Conservation (phyloP, 495 filamentous ascomycete genomes). For the Trichodelitschia bisporula region DNA sequence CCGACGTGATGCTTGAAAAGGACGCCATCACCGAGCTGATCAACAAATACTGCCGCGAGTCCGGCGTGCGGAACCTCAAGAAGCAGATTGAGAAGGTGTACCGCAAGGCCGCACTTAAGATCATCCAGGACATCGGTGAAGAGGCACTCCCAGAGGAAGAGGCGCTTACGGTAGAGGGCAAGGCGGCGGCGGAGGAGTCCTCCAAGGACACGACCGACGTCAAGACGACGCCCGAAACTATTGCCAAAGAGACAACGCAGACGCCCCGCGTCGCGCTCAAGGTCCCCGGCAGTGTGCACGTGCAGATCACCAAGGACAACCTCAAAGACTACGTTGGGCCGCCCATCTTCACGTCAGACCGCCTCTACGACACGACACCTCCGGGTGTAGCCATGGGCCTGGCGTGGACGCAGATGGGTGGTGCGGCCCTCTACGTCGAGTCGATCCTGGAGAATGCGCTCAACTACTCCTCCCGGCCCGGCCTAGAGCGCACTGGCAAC, state of each 20-base stretch:
- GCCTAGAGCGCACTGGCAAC: slow-evolving; percentile 79
- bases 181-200: slow-evolving; percentile 49
- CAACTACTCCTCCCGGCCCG: slow-evolving; percentile 40
- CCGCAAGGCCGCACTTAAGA: slow-evolving; percentile 89
- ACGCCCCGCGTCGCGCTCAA: slow-evolving; percentile 54
- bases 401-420: slow-evolving; percentile 96
- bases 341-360: slow-evolving; percentile 82
- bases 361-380: slow-evolving; percentile 82
- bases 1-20: slow-evolving; percentile 59
- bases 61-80: slow-evolving; percentile 91
- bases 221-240: slow-evolving; percentile 28
- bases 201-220: slow-evolving; percentile 33
- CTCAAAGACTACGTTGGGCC: slow-evolving; percentile 96
- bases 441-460: slow-evolving; percentile 76
- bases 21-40: slow-evolving; percentile 88
- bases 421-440: slow-evolving; percentile 89
- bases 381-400: slow-evolving; percentile 98
- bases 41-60: slow-evolving; percentile 94
- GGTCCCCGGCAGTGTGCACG: slow-evolving; percentile 69
- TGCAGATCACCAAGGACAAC: slow-evolving; percentile 70
- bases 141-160: slow-evolving; percentile 56
- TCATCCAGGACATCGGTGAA: slow-evolving; percentile 86
- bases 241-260: slow-evolving; percentile 47
- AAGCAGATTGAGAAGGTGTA: slow-evolving; percentile 99
- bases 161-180: slow-evolving; percentile 72